Evolutionary conservation across 129 eudicot species (phyloP), one percentile per base, ranked within the genome.

Genomic region (Helianthus tuberosus): DNA sequence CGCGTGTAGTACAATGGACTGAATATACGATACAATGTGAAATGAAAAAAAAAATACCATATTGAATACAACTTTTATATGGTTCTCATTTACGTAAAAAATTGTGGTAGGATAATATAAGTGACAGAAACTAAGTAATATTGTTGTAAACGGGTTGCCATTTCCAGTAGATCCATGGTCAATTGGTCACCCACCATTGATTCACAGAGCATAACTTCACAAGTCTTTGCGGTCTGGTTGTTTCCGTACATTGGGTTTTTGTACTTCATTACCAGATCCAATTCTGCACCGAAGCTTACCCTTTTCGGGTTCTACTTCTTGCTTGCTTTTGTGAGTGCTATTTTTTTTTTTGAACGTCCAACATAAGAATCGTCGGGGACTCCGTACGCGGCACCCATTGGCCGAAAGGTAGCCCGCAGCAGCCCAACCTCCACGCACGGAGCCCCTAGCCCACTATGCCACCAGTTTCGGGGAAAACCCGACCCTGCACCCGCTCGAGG

Each of bases 241-340:
- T 95, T 95, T 76, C 99, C 99, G 46, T 95, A 95, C 72, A 3
- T 95, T 59, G 99, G 99, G 49, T 91, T 95, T 75, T 80, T 91
- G 82, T 95, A 91, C 63, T 90, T 86, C 79, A 83, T 95, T 79
- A 95, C 97, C 76, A 91, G 83, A 80, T 91, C 97, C 29, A 95
- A 85, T 62, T 81, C 97, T 71, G 86, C 96, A 6, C 97, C 99
- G 0, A 91, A 84, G 65, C 97, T 95, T 71, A 95, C 99, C 38
- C 94, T 95, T 53, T 91, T 95, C 77, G 96, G 97, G 3, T 90
- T 93, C 86, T 93, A 90, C 72, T 93, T 93, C 92, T 84, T 95
- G 88, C 99, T 95, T 62, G 92, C 96, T 39, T 95, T 95, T 79
- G 99, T 95, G 46, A 96, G 99, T 58, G 97, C 97, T 74, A 95